These are phyloP conservation scores for Monosporozyma siamensis DNA, from an alignment of 805 yeast genomes.

Conservation along the genomic window DNA sequence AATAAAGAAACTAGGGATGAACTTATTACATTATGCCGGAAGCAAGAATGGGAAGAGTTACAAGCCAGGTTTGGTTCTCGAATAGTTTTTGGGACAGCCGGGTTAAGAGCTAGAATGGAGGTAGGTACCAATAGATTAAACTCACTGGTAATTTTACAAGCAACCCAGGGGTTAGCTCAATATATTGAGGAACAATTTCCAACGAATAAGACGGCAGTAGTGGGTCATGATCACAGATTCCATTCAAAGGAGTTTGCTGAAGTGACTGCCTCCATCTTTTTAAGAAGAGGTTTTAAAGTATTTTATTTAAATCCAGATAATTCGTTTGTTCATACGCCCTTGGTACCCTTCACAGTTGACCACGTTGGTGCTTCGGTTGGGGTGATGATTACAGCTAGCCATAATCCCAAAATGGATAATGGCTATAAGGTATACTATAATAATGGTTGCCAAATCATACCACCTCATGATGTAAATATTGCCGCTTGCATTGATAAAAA, in stretches of 20 bases:
- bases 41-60: slow-evolving; percentile 36
- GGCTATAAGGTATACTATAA: slow-evolving; percentile 92
- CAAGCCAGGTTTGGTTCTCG: slow-evolving; percentile 46
- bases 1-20: slow-evolving; percentile 45
- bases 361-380: slow-evolving; percentile 59
- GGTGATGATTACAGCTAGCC: slow-evolving; percentile 88
- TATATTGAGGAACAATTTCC: slow-evolving; percentile 33
- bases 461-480: slow-evolving; percentile 77
- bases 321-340: slow-evolving; percentile 65
- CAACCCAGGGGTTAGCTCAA: slow-evolving; percentile 71
- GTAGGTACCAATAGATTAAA: slow-evolving; percentile 89
- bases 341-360: slow-evolving; percentile 83
- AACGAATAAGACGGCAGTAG: slow-evolving; percentile 37
- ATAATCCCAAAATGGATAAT: slow-evolving; percentile 76
- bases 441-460: slow-evolving; percentile 92
- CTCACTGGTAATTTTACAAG: slow-evolving; percentile 78
- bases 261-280: slow-evolving; percentile 66
- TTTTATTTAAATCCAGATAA: slow-evolving; percentile 38
- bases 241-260: slow-evolving; percentile 74
- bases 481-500: slow-evolving; percentile 54
- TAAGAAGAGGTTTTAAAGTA: slow-evolving; percentile 59
- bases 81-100: slow-evolving; percentile 88
- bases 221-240: slow-evolving; percentile 89
- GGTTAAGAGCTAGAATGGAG: slow-evolving; percentile 77
- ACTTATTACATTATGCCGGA: slow-evolving; percentile 37